A percentile compares a stretch with the other conserved stretches of the same genome.
Evolutionary conservation across 805 yeast genomes (phyloP).

Genomic region (Cyberlindnera galapagoensis): DNA sequence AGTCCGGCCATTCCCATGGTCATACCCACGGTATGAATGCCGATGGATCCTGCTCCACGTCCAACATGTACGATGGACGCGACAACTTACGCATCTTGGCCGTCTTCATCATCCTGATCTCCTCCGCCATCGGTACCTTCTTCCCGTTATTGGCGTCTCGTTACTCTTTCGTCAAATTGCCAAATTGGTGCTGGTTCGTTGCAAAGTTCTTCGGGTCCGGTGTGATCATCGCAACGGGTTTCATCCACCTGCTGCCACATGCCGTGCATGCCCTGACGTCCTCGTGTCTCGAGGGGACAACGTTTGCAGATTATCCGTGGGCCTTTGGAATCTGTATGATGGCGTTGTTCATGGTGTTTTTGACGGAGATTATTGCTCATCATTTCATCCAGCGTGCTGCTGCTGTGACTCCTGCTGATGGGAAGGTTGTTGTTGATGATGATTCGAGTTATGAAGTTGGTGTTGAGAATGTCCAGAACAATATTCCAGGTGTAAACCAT

Average conservation of each 20-base stretch:
- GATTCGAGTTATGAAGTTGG: conserved; percentile 8
- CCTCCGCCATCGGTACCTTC: conserved; percentile 53
- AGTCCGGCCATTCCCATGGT: too few relatives aligned
- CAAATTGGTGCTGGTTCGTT: conserved; percentile 55
- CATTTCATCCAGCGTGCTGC: conserved; percentile 32
- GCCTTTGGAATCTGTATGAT: conserved; percentile 47
- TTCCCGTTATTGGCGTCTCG: conserved; percentile 58
- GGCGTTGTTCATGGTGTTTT: conserved; percentile 39
- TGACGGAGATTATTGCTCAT: conserved; percentile 42
- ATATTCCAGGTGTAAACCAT: conserved; percentile 29
- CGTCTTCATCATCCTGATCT: conserved; percentile 52
- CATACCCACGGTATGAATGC: too few relatives aligned
- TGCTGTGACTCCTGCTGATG: conserved; percentile 28
- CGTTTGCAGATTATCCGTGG: conserved; percentile 48
- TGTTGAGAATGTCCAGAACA: neutral
- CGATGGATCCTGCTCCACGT: conserved; percentile 37
- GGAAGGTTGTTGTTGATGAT: conserved; percentile 12
- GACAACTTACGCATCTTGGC: conserved; percentile 46
- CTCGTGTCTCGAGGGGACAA: conserved; percentile 58
- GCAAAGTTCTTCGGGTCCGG: conserved; percentile 81
- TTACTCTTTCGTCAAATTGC: conserved; percentile 52
- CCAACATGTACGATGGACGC: conserved; percentile 39
- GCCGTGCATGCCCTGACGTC: conserved; percentile 52
- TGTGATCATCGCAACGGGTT: conserved; percentile 76
- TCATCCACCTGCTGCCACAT: conserved; percentile 66